phyloP scores from a whole-genome alignment of 441 rosid species.

The Omphalea diandra region DNA sequence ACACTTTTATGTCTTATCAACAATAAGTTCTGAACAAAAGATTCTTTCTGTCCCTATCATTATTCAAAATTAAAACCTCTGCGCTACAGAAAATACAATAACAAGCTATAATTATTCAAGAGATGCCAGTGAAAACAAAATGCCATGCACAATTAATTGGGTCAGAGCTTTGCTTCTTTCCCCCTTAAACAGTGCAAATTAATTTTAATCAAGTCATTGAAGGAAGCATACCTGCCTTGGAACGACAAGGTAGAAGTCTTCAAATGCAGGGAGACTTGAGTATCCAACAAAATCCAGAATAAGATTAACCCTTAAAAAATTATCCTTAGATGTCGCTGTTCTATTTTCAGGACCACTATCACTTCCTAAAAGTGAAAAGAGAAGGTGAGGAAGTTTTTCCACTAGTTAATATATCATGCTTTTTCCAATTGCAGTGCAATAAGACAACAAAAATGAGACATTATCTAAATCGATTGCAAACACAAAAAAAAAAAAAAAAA shows the following conservation, averaged over 20 bases:
- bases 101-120: background rate
- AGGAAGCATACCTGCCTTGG: conserved; percentile 72
- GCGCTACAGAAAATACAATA: background rate
- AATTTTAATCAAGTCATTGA: background rate
- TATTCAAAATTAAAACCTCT: background rate
- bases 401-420: conserved; percentile 10
- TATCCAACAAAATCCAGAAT: too few relatives aligned
- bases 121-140: background rate
- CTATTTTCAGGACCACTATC: conserved; percentile 80
- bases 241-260: conserved; percentile 80
- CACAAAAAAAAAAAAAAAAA: too few relatives aligned
- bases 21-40: background rate
- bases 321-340: conserved; percentile 69
- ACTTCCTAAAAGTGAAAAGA: conserved; percentile 59
- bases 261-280: conserved; percentile 83
- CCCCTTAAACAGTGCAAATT: background rate
- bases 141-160: background rate
- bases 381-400: conserved; percentile 9
- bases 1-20: too few relatives aligned
- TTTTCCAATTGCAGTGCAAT: too few relatives aligned
- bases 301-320: conserved; percentile 83
- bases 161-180: background rate
- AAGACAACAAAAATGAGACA: background rate
- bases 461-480: background rate
- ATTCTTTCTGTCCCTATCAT: background rate